Evolutionary conservation across 2,329 filamentous ascomycete genomes (phyloP), one percentile per base, ranked within the genome.

Genomic region (Xylaria sp.): DNA sequence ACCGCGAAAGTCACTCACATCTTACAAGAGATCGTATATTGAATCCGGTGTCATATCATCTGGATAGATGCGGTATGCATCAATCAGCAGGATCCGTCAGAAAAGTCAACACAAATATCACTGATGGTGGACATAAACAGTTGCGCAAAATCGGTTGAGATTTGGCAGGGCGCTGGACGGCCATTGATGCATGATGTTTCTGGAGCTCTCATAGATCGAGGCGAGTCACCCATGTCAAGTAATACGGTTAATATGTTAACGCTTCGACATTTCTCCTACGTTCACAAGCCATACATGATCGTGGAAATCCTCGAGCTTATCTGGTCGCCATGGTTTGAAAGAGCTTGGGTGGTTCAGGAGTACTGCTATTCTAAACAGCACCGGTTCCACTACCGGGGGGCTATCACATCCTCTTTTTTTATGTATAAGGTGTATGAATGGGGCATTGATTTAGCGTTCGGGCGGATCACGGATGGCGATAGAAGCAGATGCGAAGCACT

Each of bases 311-410:
- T 49, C 10, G 47, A 49, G 31, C 31, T 49, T 10, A 49, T 49
- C 19, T 49, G 47, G 47, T 49, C 47, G 13, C 47, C 47, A 11
- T 49, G 31, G 47, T 49, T 49, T 25, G 47, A 49, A 17, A 35
- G 47, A 37, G 47, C 47, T 17, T 49, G 47, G 47, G 47, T 49
- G 19, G 9, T 49, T 37, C 47, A 49, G 8, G 47, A 49, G 13
- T 37, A 37, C n/a, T 25, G 47, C 19, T 37, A 49, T 37, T 49
- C 47, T 3, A 23, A 25, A 37, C 10, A n/a, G 19, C 27, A 29
- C 31, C 21, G 37, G 13, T 49, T 49, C 25, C 47, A 49, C 47
- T 49, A 37, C 47, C 23, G 11, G n/a, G 13, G 31, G 31, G 19
- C n/a, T 49, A n/a, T 2, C 7, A 11, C 15, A n/a, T 37, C 7